Evolutionary conservation across 202 grass and related monocot species (phyloP).

Genomic region (Elaeis oleifera): DNA sequence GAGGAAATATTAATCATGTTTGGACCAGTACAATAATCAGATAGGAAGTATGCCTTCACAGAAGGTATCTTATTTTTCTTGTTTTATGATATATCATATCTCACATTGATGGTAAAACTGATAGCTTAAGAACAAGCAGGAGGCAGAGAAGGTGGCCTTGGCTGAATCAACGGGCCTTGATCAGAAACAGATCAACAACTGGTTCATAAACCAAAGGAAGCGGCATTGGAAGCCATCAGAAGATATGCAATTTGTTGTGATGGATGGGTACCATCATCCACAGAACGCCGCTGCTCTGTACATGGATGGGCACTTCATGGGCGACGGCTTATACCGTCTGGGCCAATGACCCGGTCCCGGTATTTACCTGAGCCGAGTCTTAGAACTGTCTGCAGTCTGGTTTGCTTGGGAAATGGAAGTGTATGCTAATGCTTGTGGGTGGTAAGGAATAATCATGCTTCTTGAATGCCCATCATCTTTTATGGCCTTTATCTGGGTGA

Average conservation of each 20-base stretch:
- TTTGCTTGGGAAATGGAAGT: too few species aligned
- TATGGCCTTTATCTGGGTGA: too few species aligned
- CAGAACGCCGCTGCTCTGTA: background rate
- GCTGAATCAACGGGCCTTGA: conserved; percentile 49
- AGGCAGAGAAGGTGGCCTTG: conserved; percentile 39
- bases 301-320: background rate
- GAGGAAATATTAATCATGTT: background rate
- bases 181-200: conserved; percentile 57
- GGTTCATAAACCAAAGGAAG: conserved; percentile 63
- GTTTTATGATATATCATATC: background rate
- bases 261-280: conserved; percentile 8
- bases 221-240: conserved; percentile 45
- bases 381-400: too few species aligned
- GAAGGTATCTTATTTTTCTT: background rate
- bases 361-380: background rate
- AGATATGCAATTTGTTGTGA: conserved; percentile 13
- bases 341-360: background rate
- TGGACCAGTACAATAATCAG: too few species aligned
- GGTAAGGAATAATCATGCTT: too few species aligned
- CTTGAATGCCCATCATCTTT: too few species aligned
- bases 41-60: too few species aligned
- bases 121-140: conserved; percentile 13
- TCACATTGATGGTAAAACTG: too few species aligned
- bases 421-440: too few species aligned
- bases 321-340: background rate